These are phyloP conservation scores for Ilex aquifolium DNA, from an alignment of 257 asterid genomes.

Conservation along the genomic window DNA sequence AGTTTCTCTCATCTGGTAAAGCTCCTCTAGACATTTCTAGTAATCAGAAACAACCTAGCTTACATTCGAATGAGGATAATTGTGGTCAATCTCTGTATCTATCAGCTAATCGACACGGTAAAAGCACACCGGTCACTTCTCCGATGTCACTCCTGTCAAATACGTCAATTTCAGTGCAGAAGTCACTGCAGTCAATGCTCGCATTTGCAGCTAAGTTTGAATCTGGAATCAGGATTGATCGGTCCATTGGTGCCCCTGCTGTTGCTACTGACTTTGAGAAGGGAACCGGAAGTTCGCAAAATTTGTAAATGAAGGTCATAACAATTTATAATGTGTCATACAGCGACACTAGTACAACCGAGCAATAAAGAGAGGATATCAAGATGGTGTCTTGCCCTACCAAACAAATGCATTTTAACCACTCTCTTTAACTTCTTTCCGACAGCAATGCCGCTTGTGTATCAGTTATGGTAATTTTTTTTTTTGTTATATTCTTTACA, in stretches of 20 bases:
- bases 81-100: conserved; percentile 20
- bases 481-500: too few species aligned
- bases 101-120: conserved; percentile 21
- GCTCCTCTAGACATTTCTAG: conserved; percentile 13
- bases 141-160: conserved; percentile 33
- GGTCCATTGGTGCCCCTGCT: conserved; percentile 14
- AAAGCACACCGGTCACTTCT: conserved; percentile 22
- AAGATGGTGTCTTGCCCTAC: too few species aligned
- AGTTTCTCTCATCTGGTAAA: conserved; percentile 25
- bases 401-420: too few species aligned
- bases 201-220: conserved; percentile 75
- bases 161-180: conserved; percentile 43
- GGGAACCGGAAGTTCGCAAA: conserved; percentile 18
- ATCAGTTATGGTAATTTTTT: too few species aligned
- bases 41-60: conserved; percentile 11
- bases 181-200: conserved; percentile 63
- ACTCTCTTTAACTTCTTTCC: too few species aligned
- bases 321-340: background rate
- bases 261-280: conserved; percentile 9
- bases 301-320: conserved; percentile 6
- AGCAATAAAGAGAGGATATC: too few species aligned
- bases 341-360: background rate
- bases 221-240: conserved; percentile 37
- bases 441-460: too few species aligned
- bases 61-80: conserved; percentile 10